Conservation (phyloP, 2,329 filamentous ascomycete genomes). For the Talaromyces sp. region DNA sequence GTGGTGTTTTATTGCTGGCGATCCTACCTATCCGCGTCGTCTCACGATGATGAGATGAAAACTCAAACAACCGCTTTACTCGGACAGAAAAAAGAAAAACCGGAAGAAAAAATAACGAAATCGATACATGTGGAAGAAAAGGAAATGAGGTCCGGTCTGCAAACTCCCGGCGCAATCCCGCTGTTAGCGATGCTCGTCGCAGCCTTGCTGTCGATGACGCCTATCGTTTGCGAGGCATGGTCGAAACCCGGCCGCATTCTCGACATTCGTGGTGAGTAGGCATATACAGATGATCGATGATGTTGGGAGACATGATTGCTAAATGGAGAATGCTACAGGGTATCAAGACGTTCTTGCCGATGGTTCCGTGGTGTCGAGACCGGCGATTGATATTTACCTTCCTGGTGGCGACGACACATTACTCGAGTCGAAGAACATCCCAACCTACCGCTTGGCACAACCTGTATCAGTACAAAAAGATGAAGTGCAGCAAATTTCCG, state of each 20-base stretch:
- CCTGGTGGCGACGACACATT: neutral
- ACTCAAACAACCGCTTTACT: neutral
- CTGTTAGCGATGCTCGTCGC: slow-evolving; percentile 9
- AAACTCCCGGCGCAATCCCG: slow-evolving; percentile 7
- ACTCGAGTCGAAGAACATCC: neutral
- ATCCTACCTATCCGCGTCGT: neutral
- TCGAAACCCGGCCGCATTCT: neutral
- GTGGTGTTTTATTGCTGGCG: neutral
- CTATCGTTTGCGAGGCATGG: slow-evolving; percentile 9
- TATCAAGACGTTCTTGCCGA: neutral
- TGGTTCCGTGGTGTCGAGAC: neutral
- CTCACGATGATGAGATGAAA: neutral
- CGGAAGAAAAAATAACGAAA: neutral
- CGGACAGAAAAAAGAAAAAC: neutral
- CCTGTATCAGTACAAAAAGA: neutral
- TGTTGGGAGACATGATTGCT: neutral
- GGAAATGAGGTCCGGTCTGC: slow-evolving; percentile 9
- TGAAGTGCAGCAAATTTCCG: neutral
- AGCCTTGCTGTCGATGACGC: slow-evolving; percentile 8
- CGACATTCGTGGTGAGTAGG: neutral
- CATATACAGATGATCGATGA: neutral
- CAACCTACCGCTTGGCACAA: neutral
- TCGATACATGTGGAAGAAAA: neutral
- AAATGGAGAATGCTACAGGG: neutral
- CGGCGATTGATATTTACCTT: neutral